Conservation (phyloP, 352 stramenopile genomes). For the Achlya hypogyna region DNA sequence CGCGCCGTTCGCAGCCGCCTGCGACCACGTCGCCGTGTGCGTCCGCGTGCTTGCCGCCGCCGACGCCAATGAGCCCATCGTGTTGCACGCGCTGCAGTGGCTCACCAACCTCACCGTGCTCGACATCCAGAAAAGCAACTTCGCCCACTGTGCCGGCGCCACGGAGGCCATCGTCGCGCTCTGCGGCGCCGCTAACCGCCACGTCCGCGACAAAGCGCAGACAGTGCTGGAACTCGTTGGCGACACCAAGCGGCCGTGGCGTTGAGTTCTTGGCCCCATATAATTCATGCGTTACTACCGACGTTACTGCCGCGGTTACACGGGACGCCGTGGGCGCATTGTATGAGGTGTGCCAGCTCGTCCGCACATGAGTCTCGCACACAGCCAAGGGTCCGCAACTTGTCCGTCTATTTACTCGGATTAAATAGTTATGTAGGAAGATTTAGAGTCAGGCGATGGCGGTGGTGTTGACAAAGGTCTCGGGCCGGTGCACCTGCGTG, state of each 20-base stretch:
- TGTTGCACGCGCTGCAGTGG: slow-evolving; percentile 8
- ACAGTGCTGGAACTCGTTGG: slow-evolving; percentile 4
- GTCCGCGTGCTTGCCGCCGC: background rate
- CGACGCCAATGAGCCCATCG: background rate
- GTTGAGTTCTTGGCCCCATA: too few species aligned
- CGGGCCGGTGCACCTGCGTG: background rate
- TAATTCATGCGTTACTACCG: too few species aligned
- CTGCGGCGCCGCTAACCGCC: background rate
- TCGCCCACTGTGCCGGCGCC: slow-evolving; percentile 2
- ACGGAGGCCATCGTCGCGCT: slow-evolving; percentile 12
- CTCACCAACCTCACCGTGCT: slow-evolving; percentile 11
- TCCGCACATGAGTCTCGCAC: too few species aligned
- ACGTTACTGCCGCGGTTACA: too few species aligned
- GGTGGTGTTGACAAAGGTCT: background rate
- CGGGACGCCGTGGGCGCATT: too few species aligned
- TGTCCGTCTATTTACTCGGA: too few species aligned
- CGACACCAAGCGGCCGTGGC: background rate
- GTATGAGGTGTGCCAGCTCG: too few species aligned
- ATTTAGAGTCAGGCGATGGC: background rate
- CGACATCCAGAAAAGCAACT: slow-evolving; percentile 10
- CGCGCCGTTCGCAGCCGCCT: background rate
- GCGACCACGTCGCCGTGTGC: background rate
- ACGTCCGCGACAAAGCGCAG: slow-evolving; percentile 4
- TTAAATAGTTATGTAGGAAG: background rate
- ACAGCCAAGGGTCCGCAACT: too few species aligned